Percentiles rank a stretch among this genome's conserved stretches.
These are phyloP conservation scores for Ramichloridium luteum DNA, from an alignment of 2,329 filamentous ascomycete genomes.

Conservation along the genomic window DNA sequence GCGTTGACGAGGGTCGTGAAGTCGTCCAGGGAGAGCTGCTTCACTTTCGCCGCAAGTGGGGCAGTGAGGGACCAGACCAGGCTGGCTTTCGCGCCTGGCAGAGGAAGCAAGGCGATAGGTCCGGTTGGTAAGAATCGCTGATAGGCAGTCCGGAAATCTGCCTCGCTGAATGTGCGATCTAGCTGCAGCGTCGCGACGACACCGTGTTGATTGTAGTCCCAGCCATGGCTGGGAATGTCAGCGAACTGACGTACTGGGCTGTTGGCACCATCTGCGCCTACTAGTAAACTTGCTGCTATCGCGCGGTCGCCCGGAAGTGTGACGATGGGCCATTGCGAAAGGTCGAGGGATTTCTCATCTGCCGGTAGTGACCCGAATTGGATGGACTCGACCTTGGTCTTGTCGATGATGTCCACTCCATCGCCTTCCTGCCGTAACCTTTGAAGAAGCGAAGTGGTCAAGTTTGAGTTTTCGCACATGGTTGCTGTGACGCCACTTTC, in stretches of 20 bases:
- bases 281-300: slow-evolving; percentile 70
- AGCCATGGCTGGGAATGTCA: slow-evolving; percentile 71
- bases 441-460: slow-evolving; percentile 63
- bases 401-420: slow-evolving; percentile 57
- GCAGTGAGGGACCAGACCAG: slow-evolving; percentile 93
- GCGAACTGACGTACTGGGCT: slow-evolving; percentile 86
- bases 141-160: slow-evolving; percentile 61
- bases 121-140: slow-evolving; percentile 91
- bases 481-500: slow-evolving; percentile 56
- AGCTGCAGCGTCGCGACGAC: slow-evolving; percentile 80
- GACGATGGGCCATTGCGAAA: slow-evolving; percentile 80
- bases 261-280: slow-evolving; percentile 91
- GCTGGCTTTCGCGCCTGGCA: slow-evolving; percentile 71
- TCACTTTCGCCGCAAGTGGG: slow-evolving; percentile 63
- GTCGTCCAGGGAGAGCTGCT: slow-evolving; percentile 57
- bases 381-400: slow-evolving; percentile 69
- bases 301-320: slow-evolving; percentile 50
- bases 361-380: slow-evolving; percentile 54
- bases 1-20: slow-evolving; percentile 86
- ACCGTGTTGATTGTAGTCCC: slow-evolving; percentile 86
- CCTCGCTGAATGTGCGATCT: slow-evolving; percentile 20
- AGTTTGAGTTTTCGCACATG: slow-evolving; percentile 91
- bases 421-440: slow-evolving; percentile 40
- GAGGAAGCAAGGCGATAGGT: slow-evolving; percentile 78
- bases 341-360: slow-evolving; percentile 45